Evolutionary conservation across 768 basidiomycete species (phyloP).

Genomic region (Amanita polypyramis): DNA sequence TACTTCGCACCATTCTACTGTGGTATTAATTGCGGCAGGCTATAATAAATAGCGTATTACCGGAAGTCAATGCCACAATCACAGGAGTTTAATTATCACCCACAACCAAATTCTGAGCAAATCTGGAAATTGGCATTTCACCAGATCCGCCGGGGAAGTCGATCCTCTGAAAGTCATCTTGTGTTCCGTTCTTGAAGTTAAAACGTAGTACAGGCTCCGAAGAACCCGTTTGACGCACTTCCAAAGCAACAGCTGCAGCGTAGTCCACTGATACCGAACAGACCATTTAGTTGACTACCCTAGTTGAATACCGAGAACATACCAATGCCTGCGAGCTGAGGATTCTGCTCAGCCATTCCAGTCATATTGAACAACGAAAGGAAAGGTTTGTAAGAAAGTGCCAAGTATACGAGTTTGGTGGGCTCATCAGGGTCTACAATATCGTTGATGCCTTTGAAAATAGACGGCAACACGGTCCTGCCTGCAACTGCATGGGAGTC

Average conservation of each 20-base stretch:
- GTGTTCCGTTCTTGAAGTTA: constrained; percentile 62
- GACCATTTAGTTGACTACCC: no score
- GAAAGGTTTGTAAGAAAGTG: constrained; percentile 71
- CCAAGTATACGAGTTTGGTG: constrained; percentile 46
- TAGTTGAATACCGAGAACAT: constrained; percentile 5
- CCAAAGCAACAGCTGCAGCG: constrained; percentile 31
- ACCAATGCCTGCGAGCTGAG: constrained; percentile 53
- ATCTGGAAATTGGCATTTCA: constrained; percentile 45
- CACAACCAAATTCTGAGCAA: constrained; percentile 21
- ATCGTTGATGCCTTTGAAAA: constrained; percentile 40
- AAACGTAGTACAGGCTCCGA: constrained; percentile 45
- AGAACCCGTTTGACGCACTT: constrained; percentile 29
- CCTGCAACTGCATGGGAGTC: constrained; percentile 44
- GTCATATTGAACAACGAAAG: constrained; percentile 74
- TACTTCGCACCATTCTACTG: constrained; percentile 45
- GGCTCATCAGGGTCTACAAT: constrained; percentile 42
- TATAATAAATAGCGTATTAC: constrained; percentile 20
- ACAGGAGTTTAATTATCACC: no score
- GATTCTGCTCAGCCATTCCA: constrained; percentile 36
- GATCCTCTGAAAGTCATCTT: constrained; percentile 37
- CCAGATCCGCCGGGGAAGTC: constrained; percentile 30
- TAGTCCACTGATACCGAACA: constrained; percentile 39
- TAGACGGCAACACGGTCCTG: constrained; percentile 49
- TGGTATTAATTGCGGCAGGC: constrained; percentile 41
- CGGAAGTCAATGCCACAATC: constrained; percentile 8